Base-by-base conservation (phyloP, 2,329 filamentous ascomycete species). In the Plectosphaerella plurivora region DNA sequence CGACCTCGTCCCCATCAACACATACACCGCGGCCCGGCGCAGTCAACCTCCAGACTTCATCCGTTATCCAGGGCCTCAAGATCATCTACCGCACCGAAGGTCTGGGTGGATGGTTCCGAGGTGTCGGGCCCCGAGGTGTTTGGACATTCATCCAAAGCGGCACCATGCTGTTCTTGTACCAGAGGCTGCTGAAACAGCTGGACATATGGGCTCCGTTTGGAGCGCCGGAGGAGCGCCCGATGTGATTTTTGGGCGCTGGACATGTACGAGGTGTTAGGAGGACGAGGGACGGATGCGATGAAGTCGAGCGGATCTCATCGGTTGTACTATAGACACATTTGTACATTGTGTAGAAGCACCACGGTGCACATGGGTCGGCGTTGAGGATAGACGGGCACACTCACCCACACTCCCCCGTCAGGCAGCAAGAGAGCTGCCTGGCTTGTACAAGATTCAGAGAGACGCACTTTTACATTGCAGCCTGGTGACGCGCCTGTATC, bases 91-190 rank as follows among this genome's bases (percentile, higher is more conserved):
- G 82, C 59, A 90, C 88, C 6, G 94, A 99, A 71, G 94, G 94
- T 1, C 61, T 97, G 15, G 82, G 81, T 3, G 95, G 94, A 2
- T 95, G 91, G 86, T 99, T 99, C 71, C 84, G 94, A 53, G 94
- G 94, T 24, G 93, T 99, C 2, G 93, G 93, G 0, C 94, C 94
- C 2, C 83, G 94, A 51, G 87, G 87, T 53, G 90, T 97, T 14
- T 99, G 94, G 94, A 99, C 94, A 20, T 96, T 93, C 64, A 90
- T 97, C 53, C 94, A 99, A 74, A 96, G 89, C 64, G 89, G 92
- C 42, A 96, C 91, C 59, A 97, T 97, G 93, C 77, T 97, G 66
- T 92, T 97, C 61, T 76, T 97, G 68, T 97, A 97, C 69, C 93
- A 97, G 73, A 88, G 86, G 55, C 76, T 97, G 52, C 73, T 97